Evolutionary conservation across 257 asterid species (phyloP).

Genomic region (Plantago elongata): DNA sequence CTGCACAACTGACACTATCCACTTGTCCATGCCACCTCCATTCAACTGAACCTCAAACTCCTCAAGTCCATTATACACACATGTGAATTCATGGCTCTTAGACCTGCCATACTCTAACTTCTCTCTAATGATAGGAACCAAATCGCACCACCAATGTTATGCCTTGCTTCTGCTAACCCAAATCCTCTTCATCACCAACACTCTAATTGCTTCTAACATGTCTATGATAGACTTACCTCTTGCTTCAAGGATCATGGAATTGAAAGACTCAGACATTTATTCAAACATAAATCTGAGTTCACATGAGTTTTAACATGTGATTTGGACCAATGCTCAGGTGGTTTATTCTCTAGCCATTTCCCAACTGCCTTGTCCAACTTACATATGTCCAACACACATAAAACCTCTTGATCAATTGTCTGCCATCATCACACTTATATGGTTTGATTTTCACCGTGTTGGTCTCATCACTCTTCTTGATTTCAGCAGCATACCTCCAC

Average conservation of each 20-base stretch:
- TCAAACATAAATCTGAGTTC: background rate
- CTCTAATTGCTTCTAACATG: background rate
- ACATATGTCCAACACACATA: too few relatives aligned
- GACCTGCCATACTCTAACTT: background rate
- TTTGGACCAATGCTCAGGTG: background rate
- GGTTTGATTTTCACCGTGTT: background rate
- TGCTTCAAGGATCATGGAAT: background rate
- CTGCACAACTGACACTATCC: background rate
- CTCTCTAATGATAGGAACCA: constrained; percentile 1
- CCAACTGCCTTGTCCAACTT: background rate
- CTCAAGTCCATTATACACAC: background rate
- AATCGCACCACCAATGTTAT: background rate
- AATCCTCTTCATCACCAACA: constrained; percentile 5
- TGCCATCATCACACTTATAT: too few relatives aligned
- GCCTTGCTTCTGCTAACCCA: background rate
- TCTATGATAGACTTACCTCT: constrained; percentile 2
- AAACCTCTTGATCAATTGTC: too few relatives aligned
- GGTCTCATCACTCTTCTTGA: background rate
- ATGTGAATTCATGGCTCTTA: background rate
- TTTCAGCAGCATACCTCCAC: background rate
- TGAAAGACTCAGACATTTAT: background rate
- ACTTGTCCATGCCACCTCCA: background rate
- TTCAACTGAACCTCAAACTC: background rate
- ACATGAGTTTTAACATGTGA: background rate
- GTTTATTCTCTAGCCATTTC: background rate